Percentiles rank a stretch among this genome's conserved stretches.
Conservation (phyloP, 2,329 filamentous ascomycete genomes). For the Phyllosticta citrichinensis region DNA sequence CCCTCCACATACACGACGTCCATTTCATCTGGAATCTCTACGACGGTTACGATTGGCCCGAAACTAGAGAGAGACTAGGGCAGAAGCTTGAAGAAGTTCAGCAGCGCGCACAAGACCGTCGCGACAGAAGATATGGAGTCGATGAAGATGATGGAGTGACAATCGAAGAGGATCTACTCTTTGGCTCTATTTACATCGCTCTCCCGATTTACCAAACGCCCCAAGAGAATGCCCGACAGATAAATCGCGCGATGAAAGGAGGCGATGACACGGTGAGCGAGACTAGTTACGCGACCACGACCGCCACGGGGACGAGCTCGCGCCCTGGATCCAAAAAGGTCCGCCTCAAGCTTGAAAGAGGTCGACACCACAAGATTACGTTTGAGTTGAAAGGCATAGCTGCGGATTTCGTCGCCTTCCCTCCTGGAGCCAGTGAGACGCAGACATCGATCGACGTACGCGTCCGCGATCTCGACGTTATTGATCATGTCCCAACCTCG, state of each 20-base stretch:
- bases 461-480: constrained; percentile 75
- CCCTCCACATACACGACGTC: constrained; percentile 70
- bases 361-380: constrained; percentile 87
- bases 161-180: constrained; percentile 84
- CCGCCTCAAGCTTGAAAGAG: constrained; percentile 66
- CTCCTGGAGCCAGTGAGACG: constrained; percentile 66
- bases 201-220: constrained; percentile 66
- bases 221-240: constrained; percentile 77
- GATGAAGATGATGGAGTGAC: constrained; percentile 57
- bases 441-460: constrained; percentile 80
- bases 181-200: constrained; percentile 98
- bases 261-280: constrained; percentile 72
- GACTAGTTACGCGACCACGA: constrained; percentile 72
- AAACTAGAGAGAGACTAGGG: constrained; percentile 66
- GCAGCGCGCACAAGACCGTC: constrained; percentile 65
- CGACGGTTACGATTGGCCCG: constrained; percentile 94
- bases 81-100: constrained; percentile 86
- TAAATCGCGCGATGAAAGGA: constrained; percentile 63
- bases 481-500: constrained; percentile 87
- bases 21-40: constrained; percentile 97
- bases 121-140: constrained; percentile 46
- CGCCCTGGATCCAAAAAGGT: constrained; percentile 36
- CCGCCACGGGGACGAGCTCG: constrained; percentile 20
- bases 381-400: constrained; percentile 84
- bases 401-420: constrained; percentile 72